Evolutionary conservation across 305 asterid genomes (phyloP).

Genomic region (Lippia alba): DNA sequence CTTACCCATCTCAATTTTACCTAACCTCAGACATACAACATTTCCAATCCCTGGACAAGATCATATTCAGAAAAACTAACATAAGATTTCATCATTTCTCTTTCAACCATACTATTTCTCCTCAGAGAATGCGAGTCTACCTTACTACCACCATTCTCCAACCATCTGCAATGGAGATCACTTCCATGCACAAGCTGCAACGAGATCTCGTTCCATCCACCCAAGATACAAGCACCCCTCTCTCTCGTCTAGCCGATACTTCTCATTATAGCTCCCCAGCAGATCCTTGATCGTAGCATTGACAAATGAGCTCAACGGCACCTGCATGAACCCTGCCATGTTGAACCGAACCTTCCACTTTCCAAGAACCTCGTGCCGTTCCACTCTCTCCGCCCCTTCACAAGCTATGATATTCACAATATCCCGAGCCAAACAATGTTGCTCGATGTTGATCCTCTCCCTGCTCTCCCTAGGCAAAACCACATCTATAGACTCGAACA

Average conservation of each 20-base stretch:
- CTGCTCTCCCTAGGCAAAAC: slow-evolving; percentile 49
- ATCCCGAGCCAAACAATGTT: slow-evolving; percentile 59
- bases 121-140: neutral
- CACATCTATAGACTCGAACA: slow-evolving; percentile 58
- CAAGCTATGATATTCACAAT: slow-evolving; percentile 60
- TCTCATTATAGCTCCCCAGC: slow-evolving; percentile 42
- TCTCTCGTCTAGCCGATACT: slow-evolving; percentile 48
- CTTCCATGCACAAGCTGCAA: slow-evolving; percentile 53
- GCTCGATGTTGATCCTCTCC: slow-evolving; percentile 57
- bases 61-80: neutral
- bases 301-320: slow-evolving; percentile 51
- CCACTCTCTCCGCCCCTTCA: slow-evolving; percentile 59
- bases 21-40: too few relatives aligned
- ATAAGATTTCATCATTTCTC: too few relatives aligned
- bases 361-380: slow-evolving; percentile 54
- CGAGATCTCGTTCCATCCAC: slow-evolving; percentile 56
- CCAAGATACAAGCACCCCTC: slow-evolving; percentile 55
- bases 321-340: slow-evolving; percentile 54
- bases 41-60: too few relatives aligned
- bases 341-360: slow-evolving; percentile 53
- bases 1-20: too few relatives aligned
- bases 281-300: slow-evolving; percentile 45
- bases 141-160: slow-evolving; percentile 10
- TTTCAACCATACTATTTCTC: too few relatives aligned
- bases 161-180: neutral